Conservation (phyloP, 441 rosid species). For the Pelargonium fulgidum region DNA sequence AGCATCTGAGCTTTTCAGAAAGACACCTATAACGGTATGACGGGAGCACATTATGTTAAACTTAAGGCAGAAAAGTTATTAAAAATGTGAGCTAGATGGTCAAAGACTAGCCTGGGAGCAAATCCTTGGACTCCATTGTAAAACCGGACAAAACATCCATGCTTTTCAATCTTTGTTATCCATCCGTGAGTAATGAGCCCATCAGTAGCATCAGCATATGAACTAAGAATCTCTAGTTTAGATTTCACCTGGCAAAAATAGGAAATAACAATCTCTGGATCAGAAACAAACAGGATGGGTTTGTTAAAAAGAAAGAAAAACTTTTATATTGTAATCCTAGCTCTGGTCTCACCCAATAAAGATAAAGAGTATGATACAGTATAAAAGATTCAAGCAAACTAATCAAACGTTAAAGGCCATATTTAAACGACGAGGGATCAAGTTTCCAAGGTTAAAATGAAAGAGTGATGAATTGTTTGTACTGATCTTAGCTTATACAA, state of each 20-base stretch:
- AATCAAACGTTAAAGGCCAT: not conserved
- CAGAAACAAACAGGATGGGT: slow-evolving; percentile 13
- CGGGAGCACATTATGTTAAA: not conserved
- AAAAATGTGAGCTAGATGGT: slow-evolving; percentile 13
- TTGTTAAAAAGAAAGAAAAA: not conserved
- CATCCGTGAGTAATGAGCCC: slow-evolving; percentile 92
- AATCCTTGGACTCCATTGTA: slow-evolving; percentile 98
- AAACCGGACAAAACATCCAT: slow-evolving; percentile 93
- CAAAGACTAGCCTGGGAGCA: slow-evolving; percentile 60
- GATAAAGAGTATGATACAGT: not conserved
- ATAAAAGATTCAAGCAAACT: not conserved
- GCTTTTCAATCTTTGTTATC: slow-evolving; percentile 92
- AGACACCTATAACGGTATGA: not conserved
- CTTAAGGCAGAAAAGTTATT: not conserved
- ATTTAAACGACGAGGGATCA: not conserved
- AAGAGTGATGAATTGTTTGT: not conserved
- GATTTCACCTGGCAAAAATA: slow-evolving; percentile 79
- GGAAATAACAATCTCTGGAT: slow-evolving; percentile 13
- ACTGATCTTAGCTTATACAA: no score
- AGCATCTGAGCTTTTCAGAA: not conserved
- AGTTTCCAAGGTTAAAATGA: not conserved
- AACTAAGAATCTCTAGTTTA: slow-evolving; percentile 72
- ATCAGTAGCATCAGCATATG: slow-evolving; percentile 78
- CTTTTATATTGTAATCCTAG: slow-evolving; percentile 2
- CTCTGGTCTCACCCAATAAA: not conserved